Conservation (phyloP, 306 rosid genomes). For the Senna tora region DNA sequence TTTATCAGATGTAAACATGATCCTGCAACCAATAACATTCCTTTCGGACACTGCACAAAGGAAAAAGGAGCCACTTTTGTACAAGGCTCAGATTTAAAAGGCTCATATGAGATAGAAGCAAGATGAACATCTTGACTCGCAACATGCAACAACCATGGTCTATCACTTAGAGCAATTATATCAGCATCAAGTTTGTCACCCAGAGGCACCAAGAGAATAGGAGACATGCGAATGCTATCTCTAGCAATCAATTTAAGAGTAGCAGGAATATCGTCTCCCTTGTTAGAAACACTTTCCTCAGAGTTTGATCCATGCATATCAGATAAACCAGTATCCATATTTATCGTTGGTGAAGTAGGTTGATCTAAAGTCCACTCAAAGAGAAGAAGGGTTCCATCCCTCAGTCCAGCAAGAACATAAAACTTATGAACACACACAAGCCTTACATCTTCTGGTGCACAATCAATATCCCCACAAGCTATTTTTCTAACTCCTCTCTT, state of each 20-base stretch:
- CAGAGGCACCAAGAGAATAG: conserved; percentile 90
- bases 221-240: conserved; percentile 90
- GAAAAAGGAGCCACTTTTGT: conserved; percentile 89
- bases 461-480: conserved; percentile 80
- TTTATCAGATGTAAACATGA: conserved; percentile 85
- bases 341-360: conserved; percentile 47
- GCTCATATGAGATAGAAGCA: conserved; percentile 82
- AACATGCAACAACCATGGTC: conserved; percentile 94
- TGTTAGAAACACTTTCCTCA: conserved; percentile 42
- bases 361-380: conserved; percentile 80
- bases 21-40: conserved; percentile 86
- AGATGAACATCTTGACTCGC: conserved; percentile 92
- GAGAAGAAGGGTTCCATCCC: conserved; percentile 94
- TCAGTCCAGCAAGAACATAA: conserved; percentile 85
- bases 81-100: conserved; percentile 61
- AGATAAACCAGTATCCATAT: conserved; percentile 45
- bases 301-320: too few species aligned
- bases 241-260: conserved; percentile 81
- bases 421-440: conserved; percentile 77
- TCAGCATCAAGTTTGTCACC: conserved; percentile 84
- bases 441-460: conserved; percentile 90
- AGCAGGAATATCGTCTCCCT: conserved; percentile 49
- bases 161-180: conserved; percentile 84
- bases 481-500: conserved; percentile 58
- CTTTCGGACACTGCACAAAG: conserved; percentile 88